Conservation (phyloP, 805 yeast species). For the Groenewaldozyma tartarivorans region DNA sequence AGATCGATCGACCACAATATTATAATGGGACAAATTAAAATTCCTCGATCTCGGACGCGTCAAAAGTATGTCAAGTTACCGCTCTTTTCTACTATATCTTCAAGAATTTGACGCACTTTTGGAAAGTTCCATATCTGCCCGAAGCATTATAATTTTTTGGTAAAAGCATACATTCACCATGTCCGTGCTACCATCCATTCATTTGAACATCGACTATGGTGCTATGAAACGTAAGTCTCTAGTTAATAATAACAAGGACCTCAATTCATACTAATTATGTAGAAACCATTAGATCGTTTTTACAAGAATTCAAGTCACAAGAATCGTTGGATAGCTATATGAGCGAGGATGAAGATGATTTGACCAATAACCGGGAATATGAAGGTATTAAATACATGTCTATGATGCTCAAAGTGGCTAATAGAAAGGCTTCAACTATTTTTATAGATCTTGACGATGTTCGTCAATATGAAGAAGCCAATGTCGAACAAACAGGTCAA, state of each 20-base stretch:
- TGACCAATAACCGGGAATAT: neutral
- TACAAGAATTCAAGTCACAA: conserved; percentile 52
- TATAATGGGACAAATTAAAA: too few relatives aligned
- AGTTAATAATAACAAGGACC: neutral
- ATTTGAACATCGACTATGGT: conserved; percentile 63
- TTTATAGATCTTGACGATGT: conserved; percentile 79
- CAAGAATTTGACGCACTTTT: too few relatives aligned
- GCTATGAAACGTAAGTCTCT: conserved; percentile 35
- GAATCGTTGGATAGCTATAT: conserved; percentile 15
- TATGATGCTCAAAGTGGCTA: conserved; percentile 68
- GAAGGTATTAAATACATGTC: conserved; percentile 54
- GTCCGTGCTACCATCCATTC: conserved; percentile 49
- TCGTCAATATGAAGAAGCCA: conserved; percentile 47
- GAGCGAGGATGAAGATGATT: conserved; percentile 7
- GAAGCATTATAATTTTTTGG: too few relatives aligned
- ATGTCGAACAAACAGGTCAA: conserved; percentile 18
- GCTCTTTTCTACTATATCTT: too few relatives aligned
- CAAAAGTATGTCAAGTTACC: too few relatives aligned
- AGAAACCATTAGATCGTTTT: conserved; percentile 51
- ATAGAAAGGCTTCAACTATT: conserved; percentile 64
- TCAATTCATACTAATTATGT: neutral
- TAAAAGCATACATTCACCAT: too few relatives aligned
- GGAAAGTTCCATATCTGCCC: too few relatives aligned
- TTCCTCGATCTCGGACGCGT: too few relatives aligned
- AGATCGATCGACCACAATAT: too few relatives aligned